These are phyloP conservation scores for Eutrema heterophyllum DNA, from an alignment of 345 rosid species.

Conservation along the genomic window DNA sequence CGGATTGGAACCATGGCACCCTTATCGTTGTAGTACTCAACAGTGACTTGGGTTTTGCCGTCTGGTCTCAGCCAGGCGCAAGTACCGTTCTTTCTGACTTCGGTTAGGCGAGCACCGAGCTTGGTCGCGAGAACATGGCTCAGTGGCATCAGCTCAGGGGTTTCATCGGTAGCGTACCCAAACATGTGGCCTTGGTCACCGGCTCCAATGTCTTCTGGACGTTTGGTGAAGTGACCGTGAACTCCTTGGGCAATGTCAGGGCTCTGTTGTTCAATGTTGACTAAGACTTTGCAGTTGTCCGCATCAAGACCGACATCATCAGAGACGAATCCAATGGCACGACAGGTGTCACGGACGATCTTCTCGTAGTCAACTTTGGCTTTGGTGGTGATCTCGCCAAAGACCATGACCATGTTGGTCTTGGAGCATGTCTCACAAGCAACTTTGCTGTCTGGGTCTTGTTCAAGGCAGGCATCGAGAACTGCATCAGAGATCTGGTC, in stretches of 20 bases:
- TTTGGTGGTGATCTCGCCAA: conserved; percentile 31
- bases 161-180: conserved; percentile 34
- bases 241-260: conserved; percentile 46
- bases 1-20: conserved; percentile 34
- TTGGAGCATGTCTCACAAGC: conserved; percentile 33
- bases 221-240: conserved; percentile 32
- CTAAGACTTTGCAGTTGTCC: conserved; percentile 28
- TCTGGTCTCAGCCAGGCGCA: conserved; percentile 32
- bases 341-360: conserved; percentile 33
- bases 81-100: conserved; percentile 34
- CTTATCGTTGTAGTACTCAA: conserved; percentile 30
- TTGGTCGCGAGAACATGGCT: conserved; percentile 32
- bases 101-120: conserved; percentile 28
- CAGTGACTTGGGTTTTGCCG: conserved; percentile 33
- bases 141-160: conserved; percentile 33
- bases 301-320: conserved; percentile 34
- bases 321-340: conserved; percentile 27
- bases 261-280: conserved; percentile 54
- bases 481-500: conserved; percentile 35
- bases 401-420: conserved; percentile 36
- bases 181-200: conserved; percentile 36
- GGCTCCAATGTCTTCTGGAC: conserved; percentile 33
- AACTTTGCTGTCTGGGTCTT: conserved; percentile 35
- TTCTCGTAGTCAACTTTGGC: conserved; percentile 33
- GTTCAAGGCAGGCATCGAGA: conserved; percentile 33